Evolutionary conservation across 139 green algal species (phyloP).

Genomic region (Chlorella ohadii): DNA sequence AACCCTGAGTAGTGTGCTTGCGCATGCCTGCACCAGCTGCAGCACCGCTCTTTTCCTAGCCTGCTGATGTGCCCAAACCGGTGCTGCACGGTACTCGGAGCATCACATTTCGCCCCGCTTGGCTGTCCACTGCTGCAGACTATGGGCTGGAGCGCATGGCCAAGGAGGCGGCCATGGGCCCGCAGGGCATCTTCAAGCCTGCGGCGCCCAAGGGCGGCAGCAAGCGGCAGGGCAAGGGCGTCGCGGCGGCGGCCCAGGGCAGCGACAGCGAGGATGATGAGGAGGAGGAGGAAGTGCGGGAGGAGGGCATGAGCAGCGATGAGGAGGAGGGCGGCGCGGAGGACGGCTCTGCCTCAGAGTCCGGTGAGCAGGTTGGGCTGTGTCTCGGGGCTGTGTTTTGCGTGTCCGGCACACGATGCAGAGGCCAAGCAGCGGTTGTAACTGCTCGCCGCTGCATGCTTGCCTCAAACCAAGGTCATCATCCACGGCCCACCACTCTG

Average conservation of each 20-base stretch:
- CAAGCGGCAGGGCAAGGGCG: neutral
- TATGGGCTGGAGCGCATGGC: conserved; percentile 93
- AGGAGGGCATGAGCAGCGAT: conserved; percentile 13
- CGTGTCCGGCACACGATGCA: too few species aligned
- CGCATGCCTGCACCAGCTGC: too few species aligned
- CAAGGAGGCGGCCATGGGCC: conserved; percentile 82
- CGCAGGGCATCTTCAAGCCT: conserved; percentile 54
- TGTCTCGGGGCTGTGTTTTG: too few species aligned
- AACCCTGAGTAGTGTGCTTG: too few species aligned
- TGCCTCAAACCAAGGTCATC: too few species aligned
- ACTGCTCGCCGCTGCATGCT: too few species aligned
- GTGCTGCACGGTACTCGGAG: too few species aligned
- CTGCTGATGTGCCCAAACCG: too few species aligned
- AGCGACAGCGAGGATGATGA: conserved; percentile 22
- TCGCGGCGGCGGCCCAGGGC: neutral
- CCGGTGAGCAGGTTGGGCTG: neutral
- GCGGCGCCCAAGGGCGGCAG: neutral
- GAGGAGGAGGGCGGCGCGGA: conserved; percentile 37
- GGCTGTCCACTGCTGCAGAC: too few species aligned
- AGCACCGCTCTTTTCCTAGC: too few species aligned
- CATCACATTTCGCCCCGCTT: too few species aligned
- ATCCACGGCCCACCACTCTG: neutral
- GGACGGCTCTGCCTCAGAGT: conserved; percentile 27
- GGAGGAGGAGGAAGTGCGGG: conserved; percentile 39
- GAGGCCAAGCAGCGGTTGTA: too few species aligned